Evolutionary conservation across 2,329 filamentous ascomycete genomes (phyloP).

Genomic region (Emergomyces pasteurianus): DNA sequence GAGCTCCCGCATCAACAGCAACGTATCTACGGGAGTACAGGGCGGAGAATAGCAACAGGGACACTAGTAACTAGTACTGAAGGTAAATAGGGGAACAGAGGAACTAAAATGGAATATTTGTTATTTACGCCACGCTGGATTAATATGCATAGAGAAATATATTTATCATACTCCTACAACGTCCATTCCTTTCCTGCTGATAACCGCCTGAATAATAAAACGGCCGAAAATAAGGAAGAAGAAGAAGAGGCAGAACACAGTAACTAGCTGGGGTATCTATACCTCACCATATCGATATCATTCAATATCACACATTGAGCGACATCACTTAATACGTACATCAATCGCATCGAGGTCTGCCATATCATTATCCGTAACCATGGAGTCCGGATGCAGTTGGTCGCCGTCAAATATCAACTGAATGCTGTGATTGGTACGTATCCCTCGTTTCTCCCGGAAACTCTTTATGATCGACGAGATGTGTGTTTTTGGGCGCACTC

Average conservation of each 20-base stretch:
- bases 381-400: constrained; percentile 46
- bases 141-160: not conserved
- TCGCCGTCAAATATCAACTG: constrained; percentile 67
- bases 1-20: not conserved
- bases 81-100: too few species aligned
- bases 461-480: constrained; percentile 50
- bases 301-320: not conserved
- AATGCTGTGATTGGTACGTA: constrained; percentile 44
- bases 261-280: not conserved
- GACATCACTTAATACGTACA: constrained; percentile 48
- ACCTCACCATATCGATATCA: not conserved
- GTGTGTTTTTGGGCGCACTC: constrained; percentile 36
- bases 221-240: not conserved
- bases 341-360: constrained; percentile 65
- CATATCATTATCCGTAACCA: constrained; percentile 57
- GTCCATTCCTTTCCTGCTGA: not conserved
- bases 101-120: not conserved
- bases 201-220: not conserved
- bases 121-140: not conserved
- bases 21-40: too few species aligned
- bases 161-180: not conserved
- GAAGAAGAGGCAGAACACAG: too few species aligned
- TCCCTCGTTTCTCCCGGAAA: constrained; percentile 45
- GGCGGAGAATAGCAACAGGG: too few species aligned
- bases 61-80: too few species aligned